These are phyloP conservation scores for Phialophora macrospora DNA, from an alignment of 2,329 filamentous ascomycete genomes.

Conservation along the genomic window DNA sequence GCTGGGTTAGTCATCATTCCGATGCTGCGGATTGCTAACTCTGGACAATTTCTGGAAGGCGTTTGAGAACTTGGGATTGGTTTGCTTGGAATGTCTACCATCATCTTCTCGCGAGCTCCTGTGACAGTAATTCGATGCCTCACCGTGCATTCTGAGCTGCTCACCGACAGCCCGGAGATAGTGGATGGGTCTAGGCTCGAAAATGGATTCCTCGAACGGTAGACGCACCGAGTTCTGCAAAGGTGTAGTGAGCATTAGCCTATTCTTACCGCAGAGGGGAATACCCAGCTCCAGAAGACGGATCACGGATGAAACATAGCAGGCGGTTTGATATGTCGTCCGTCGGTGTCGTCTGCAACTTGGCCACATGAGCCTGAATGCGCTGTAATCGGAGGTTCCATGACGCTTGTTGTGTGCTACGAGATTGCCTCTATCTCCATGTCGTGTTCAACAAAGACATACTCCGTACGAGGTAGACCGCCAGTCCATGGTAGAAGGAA, in stretches of 20 bases:
- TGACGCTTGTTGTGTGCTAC: background rate
- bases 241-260: constrained; percentile 10
- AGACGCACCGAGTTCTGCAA: constrained; percentile 12
- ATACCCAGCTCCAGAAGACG: background rate
- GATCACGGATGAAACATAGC: background rate
- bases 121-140: background rate
- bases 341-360: background rate
- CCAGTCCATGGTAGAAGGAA: background rate
- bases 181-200: background rate
- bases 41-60: constrained; percentile 21
- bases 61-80: constrained; percentile 19
- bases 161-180: constrained; percentile 13
- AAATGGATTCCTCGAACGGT: constrained; percentile 13
- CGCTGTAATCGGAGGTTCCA: too few species aligned
- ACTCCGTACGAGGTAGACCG: background rate
- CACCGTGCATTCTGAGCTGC: background rate
- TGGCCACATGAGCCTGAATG: background rate
- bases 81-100: constrained; percentile 5
- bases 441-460: background rate
- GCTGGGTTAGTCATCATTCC: constrained; percentile 30
- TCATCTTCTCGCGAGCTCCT: constrained; percentile 6
- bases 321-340: background rate
- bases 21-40: constrained; percentile 21
- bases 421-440: background rate
- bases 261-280: constrained; percentile 1